Evolutionary conservation across 305 asterid species (phyloP).

Genomic region (Solanum aculeatissimum): DNA sequence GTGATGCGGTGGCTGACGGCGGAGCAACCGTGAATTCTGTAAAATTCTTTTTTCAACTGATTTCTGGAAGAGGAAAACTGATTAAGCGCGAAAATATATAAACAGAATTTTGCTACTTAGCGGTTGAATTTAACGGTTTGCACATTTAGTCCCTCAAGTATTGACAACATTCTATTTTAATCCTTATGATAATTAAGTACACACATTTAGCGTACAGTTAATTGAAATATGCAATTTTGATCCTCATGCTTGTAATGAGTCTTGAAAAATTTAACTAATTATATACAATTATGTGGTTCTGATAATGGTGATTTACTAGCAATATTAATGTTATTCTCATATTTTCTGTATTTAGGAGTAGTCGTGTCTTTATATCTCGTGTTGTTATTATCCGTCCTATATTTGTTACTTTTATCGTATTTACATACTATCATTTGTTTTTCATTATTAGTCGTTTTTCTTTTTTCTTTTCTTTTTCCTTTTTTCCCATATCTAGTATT

Average conservation of each 20-base stretch:
- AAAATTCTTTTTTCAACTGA: neutral
- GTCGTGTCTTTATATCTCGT: too few relatives aligned
- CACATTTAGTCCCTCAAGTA: neutral
- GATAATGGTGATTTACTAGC: too few relatives aligned
- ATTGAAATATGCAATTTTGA: neutral
- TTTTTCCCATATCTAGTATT: too few relatives aligned
- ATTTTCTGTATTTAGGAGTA: too few relatives aligned
- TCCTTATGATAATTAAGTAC: neutral
- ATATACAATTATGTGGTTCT: too few relatives aligned
- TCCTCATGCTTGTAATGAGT: neutral
- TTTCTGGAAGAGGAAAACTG: neutral
- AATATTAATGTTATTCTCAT: too few relatives aligned
- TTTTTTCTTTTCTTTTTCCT: too few relatives aligned
- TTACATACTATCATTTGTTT: too few relatives aligned
- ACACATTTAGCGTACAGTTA: neutral
- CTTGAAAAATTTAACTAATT: neutral
- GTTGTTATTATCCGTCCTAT: too few relatives aligned
- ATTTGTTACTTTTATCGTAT: too few relatives aligned
- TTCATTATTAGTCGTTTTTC: too few relatives aligned
- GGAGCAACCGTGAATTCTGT: slow-evolving; percentile 17
- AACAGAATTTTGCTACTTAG: neutral
- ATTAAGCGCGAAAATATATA: neutral
- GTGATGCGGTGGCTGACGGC: neutral
- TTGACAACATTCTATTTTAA: neutral
- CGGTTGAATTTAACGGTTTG: neutral